Percentiles rank a stretch among this genome's conserved stretches.
Conservation (phyloP, 208 protist genomes). For the Trypanosomatidae sp. region DNA sequence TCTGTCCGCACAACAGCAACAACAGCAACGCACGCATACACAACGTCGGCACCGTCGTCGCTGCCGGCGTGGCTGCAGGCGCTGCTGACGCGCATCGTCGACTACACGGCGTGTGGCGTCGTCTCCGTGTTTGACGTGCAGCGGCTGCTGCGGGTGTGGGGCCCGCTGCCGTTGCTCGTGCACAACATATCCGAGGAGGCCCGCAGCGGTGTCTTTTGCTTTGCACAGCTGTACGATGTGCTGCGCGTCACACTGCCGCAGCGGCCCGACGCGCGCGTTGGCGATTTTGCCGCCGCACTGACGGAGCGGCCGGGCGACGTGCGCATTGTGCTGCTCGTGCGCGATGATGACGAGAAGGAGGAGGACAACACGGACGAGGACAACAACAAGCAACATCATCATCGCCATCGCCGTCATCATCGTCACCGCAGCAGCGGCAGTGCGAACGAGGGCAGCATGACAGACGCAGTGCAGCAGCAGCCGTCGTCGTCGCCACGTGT, state of each 20-base stretch:
- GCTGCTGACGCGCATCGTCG: slow-evolving; percentile 34
- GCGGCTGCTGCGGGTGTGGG: slow-evolving; percentile 67
- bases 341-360: too few species aligned
- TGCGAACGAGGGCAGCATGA: neutral
- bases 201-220: slow-evolving; percentile 25
- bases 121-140: slow-evolving; percentile 64
- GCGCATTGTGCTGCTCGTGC: too few species aligned
- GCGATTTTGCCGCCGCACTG: slow-evolving; percentile 60
- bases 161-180: slow-evolving; percentile 64
- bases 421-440: neutral
- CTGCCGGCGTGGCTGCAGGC: slow-evolving; percentile 39
- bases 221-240: slow-evolving; percentile 38
- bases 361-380: too few species aligned
- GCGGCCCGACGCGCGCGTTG: slow-evolving; percentile 29
- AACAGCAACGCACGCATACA: too few species aligned
- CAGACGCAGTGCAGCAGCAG: neutral
- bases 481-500: neutral
- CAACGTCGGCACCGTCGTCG: slow-evolving; percentile 18
- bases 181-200: slow-evolving; percentile 54
- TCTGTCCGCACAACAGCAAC: too few species aligned
- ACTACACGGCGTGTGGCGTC: slow-evolving; percentile 64
- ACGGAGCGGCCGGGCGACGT: slow-evolving; percentile 44
- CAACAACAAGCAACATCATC: too few species aligned
- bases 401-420: too few species aligned
- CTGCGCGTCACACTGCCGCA: slow-evolving; percentile 23